Percentiles rank a stretch among this genome's conserved stretches.
Conservation (phyloP, 257 asterid species). For the Jasminum sambac region DNA sequence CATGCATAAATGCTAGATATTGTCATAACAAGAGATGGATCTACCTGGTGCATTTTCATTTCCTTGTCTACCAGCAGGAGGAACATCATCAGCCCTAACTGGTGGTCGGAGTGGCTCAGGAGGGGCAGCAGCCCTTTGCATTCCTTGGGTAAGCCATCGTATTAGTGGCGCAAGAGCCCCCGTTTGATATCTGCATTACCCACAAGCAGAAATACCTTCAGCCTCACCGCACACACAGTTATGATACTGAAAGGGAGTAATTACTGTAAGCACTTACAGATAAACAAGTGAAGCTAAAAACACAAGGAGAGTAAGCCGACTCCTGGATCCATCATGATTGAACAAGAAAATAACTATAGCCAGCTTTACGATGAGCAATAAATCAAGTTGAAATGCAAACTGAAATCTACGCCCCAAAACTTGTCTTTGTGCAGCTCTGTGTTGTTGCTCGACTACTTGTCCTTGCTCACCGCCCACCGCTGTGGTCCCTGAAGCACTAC, state of each 20-base stretch:
- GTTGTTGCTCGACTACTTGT: conserved; percentile 53
- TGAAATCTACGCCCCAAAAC: conserved; percentile 79
- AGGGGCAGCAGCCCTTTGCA: conserved; percentile 89
- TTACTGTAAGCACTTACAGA: conserved; percentile 54
- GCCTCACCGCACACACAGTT: not conserved
- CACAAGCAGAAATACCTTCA: conserved; percentile 25
- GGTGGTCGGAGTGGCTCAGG: conserved; percentile 74
- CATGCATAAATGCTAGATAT: not conserved
- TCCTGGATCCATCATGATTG: conserved; percentile 94
- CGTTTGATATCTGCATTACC: conserved; percentile 75
- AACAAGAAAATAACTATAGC: conserved; percentile 89
- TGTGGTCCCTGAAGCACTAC: conserved; percentile 48
- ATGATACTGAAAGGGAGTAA: not conserved
- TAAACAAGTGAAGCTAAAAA: conserved; percentile 76
- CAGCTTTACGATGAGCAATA: conserved; percentile 80
- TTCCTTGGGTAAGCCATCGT: conserved; percentile 94
- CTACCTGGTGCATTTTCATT: conserved; percentile 64
- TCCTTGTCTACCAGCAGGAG: conserved; percentile 60
- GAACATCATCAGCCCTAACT: conserved; percentile 56
- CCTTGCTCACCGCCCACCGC: conserved; percentile 64
- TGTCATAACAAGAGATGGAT: conserved; percentile 31
- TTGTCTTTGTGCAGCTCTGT: conserved; percentile 67
- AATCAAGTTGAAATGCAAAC: conserved; percentile 82
- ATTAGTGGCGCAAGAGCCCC: conserved; percentile 93
- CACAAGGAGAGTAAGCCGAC: conserved; percentile 78